These are phyloP conservation scores for Aspergillus sp. DNA, from an alignment of 2,329 filamentous ascomycete species.

Conservation along the genomic window DNA sequence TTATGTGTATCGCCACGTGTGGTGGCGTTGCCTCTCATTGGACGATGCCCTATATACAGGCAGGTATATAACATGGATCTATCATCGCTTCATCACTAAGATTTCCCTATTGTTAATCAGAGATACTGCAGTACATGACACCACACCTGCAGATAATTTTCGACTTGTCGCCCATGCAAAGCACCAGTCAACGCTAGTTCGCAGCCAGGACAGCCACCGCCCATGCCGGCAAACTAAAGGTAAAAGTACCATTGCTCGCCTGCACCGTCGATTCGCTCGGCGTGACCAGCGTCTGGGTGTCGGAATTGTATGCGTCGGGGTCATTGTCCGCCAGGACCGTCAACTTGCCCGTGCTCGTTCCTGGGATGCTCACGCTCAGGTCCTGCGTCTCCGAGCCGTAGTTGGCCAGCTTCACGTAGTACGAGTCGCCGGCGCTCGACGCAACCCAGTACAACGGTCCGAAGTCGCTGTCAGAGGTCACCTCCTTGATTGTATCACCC, in stretches of 20 bases:
- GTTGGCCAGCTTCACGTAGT: slow-evolving; percentile 30
- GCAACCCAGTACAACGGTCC: slow-evolving; percentile 35
- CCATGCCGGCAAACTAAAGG: slow-evolving; percentile 24
- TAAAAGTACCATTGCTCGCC: slow-evolving; percentile 18
- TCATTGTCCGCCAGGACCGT: slow-evolving; percentile 23
- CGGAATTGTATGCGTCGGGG: slow-evolving; percentile 18
- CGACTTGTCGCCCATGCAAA: neutral
- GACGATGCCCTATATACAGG: too few species aligned
- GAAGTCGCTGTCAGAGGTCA: slow-evolving; percentile 23
- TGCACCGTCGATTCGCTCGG: slow-evolving; percentile 14
- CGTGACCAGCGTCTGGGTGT: slow-evolving; percentile 3
- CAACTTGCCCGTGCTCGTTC: slow-evolving; percentile 17
- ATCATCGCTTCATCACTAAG: too few species aligned
- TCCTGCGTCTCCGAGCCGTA: slow-evolving; percentile 16
- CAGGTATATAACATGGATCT: too few species aligned
- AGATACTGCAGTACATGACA: neutral
- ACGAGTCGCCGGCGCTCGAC: slow-evolving; percentile 19
- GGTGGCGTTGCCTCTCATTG: neutral
- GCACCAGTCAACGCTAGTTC: neutral
- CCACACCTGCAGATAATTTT: neutral
- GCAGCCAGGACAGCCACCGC: slow-evolving; percentile 24
- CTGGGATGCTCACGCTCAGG: slow-evolving; percentile 25
- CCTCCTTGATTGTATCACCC: slow-evolving; percentile 26
- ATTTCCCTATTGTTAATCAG: too few species aligned
- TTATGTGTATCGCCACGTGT: neutral